Conservation (phyloP, 2,329 filamentous ascomycete genomes). For the Monascus ruber region DNA sequence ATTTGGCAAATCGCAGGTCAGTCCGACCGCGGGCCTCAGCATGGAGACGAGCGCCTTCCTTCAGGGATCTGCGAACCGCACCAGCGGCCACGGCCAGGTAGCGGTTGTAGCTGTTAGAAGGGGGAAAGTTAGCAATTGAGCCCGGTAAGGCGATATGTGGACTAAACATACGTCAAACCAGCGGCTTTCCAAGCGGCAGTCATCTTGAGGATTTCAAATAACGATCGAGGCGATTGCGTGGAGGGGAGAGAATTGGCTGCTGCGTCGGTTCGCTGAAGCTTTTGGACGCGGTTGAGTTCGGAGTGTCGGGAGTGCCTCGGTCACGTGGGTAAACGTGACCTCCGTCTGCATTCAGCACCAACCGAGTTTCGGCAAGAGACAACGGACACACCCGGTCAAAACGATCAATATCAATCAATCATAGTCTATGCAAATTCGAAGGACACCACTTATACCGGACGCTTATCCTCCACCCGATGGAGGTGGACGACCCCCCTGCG, state of each 20-base stretch:
- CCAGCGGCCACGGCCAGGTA: constrained; percentile 93
- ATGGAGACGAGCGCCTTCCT: constrained; percentile 79
- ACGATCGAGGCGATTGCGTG: constrained; percentile 16
- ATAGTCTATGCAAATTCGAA: too few species aligned
- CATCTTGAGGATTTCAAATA: constrained; percentile 54
- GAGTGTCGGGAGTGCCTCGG: constrained; percentile 18
- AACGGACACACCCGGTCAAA: too few species aligned
- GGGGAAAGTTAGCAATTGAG: constrained; percentile 15
- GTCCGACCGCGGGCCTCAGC: constrained; percentile 85
- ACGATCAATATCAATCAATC: too few species aligned
- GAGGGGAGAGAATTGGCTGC: constrained; percentile 16
- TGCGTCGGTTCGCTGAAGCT: constrained; percentile 16
- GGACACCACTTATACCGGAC: too few species aligned
- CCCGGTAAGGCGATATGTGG: neutral
- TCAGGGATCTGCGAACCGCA: constrained; percentile 89
- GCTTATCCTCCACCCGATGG: too few species aligned
- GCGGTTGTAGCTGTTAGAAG: constrained; percentile 80
- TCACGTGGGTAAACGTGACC: constrained; percentile 11
- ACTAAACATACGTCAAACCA: constrained; percentile 69
- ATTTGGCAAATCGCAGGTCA: constrained; percentile 86
- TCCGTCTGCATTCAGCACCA: too few species aligned
- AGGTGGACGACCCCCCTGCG: too few species aligned
- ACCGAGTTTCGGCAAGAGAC: too few species aligned
- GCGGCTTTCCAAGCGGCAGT: constrained; percentile 96
- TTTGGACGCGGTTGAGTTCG: constrained; percentile 22